A percentile compares a stretch with the other conserved stretches of the same genome.
phyloP scores from a whole-genome alignment of 164 flowering plant genomes.

The Chimonanthus salicifolius region DNA sequence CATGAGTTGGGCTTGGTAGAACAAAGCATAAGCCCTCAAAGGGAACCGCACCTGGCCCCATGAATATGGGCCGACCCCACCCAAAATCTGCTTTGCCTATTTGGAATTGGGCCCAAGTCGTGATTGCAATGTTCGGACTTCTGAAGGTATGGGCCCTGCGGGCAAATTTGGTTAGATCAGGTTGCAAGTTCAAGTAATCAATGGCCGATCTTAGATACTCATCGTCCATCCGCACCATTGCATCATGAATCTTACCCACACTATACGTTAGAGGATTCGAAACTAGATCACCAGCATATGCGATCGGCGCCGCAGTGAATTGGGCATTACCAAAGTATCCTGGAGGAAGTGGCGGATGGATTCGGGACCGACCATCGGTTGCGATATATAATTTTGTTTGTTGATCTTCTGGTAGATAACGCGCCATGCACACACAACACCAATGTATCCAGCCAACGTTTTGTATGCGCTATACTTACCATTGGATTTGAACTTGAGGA shows the following conservation, averaged over 20 bases:
- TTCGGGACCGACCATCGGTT: constrained; percentile 41
- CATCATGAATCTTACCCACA: constrained; percentile 45
- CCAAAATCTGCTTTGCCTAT: constrained; percentile 75
- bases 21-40: constrained; percentile 62
- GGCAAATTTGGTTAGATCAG: constrained; percentile 14
- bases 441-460: constrained; percentile 18
- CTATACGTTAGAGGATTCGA: constrained; percentile 49
- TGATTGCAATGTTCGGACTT: constrained; percentile 64
- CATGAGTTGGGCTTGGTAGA: constrained; percentile 14
- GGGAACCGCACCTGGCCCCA: constrained; percentile 51
- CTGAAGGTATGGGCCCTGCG: constrained; percentile 61
- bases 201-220: too few species aligned
- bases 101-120: constrained; percentile 62
- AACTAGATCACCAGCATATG: constrained; percentile 41
- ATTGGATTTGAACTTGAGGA: constrained; percentile 44
- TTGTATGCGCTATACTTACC: constrained; percentile 35
- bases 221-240: constrained; percentile 16
- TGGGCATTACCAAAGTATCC: constrained; percentile 18
- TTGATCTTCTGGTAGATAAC: constrained; percentile 46
- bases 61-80: constrained; percentile 34
- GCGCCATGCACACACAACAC: constrained; percentile 12
- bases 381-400: constrained; percentile 21
- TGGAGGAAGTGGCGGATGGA: constrained; percentile 46
- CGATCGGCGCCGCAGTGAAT: constrained; percentile 58
- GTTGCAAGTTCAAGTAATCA: too few species aligned